Percentiles rank a stretch among this genome's conserved stretches.
Conservation (phyloP, 805 yeast species). For the Suhomyces xylopsoci region DNA sequence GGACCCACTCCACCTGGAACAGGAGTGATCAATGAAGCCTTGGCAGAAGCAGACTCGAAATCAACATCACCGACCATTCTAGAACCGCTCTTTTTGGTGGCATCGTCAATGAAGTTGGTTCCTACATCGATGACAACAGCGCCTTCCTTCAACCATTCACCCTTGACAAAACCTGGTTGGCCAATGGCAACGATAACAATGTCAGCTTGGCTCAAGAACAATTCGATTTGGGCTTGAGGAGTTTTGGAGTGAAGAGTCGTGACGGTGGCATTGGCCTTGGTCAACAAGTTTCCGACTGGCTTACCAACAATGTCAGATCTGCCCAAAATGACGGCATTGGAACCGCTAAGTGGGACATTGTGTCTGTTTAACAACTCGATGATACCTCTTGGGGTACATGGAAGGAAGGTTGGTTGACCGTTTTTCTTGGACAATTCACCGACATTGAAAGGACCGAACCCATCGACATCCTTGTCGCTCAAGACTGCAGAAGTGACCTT, state of each 20-base stretch:
- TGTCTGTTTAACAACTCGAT: constrained; percentile 60
- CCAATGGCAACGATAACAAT: constrained; percentile 93
- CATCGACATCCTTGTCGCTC: constrained; percentile 76
- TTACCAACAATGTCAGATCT: constrained; percentile 85
- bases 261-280: constrained; percentile 71
- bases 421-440: constrained; percentile 75
- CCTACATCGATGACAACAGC: constrained; percentile 93
- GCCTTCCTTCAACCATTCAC: constrained; percentile 83
- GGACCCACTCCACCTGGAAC: constrained; percentile 99
- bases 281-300: constrained; percentile 70
- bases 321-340: constrained; percentile 79
- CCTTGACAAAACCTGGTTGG: constrained; percentile 76
- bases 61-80: constrained; percentile 95
- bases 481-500: constrained; percentile 63
- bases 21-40: constrained; percentile 79
- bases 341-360: constrained; percentile 55
- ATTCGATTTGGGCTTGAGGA: constrained; percentile 44
- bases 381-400: constrained; percentile 84
- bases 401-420: constrained; percentile 68
- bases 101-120: constrained; percentile 81
- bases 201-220: constrained; percentile 64
- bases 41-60: constrained; percentile 58
- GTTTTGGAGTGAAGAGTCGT: constrained; percentile 73
- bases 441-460: constrained; percentile 73
- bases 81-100: constrained; percentile 69